Conservation (phyloP, 2,329 filamentous ascomycete species). For the Nemania diffusa region DNA sequence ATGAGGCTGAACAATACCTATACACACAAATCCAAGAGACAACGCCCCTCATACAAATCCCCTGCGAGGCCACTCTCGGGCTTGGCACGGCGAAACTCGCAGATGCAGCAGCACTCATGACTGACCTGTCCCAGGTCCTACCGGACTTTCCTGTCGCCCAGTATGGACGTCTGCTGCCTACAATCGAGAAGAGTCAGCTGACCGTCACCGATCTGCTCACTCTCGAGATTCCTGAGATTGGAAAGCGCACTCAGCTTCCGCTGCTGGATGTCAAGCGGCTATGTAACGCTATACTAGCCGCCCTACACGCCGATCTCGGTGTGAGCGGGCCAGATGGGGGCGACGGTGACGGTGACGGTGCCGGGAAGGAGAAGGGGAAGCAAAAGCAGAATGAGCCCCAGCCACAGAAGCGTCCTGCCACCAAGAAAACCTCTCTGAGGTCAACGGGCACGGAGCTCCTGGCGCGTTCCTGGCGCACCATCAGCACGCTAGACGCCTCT, state of each 20-base stretch:
- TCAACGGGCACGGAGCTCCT: slow-evolving; percentile 53
- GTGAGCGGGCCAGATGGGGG: slow-evolving; percentile 35
- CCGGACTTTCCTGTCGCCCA: slow-evolving; percentile 79
- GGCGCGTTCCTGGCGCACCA: slow-evolving; percentile 60
- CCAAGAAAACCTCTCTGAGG: slow-evolving; percentile 35
- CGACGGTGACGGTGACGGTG: not conserved
- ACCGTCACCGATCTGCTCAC: slow-evolving; percentile 87
- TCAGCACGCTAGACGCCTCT: slow-evolving; percentile 82
- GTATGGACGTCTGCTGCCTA: slow-evolving; percentile 79
- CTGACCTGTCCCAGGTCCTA: slow-evolving; percentile 84
- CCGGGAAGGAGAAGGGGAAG: not conserved
- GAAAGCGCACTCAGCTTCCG: slow-evolving; percentile 85
- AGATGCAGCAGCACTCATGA: slow-evolving; percentile 67
- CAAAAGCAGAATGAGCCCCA: slow-evolving; percentile 35
- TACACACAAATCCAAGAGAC: not conserved
- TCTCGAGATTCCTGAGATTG: slow-evolving; percentile 82
- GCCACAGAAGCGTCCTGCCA: slow-evolving; percentile 12
- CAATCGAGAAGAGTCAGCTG: slow-evolving; percentile 80
- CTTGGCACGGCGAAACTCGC: slow-evolving; percentile 21
- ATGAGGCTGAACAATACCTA: slow-evolving; percentile 9
- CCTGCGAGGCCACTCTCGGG: slow-evolving; percentile 22
- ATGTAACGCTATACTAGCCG: slow-evolving; percentile 71
- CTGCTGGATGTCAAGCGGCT: slow-evolving; percentile 82
- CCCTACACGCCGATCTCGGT: slow-evolving; percentile 72
- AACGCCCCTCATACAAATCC: not conserved